Conservation (phyloP, 1,284 basidiomycete species). For the Apiotrichum domesticum region DNA sequence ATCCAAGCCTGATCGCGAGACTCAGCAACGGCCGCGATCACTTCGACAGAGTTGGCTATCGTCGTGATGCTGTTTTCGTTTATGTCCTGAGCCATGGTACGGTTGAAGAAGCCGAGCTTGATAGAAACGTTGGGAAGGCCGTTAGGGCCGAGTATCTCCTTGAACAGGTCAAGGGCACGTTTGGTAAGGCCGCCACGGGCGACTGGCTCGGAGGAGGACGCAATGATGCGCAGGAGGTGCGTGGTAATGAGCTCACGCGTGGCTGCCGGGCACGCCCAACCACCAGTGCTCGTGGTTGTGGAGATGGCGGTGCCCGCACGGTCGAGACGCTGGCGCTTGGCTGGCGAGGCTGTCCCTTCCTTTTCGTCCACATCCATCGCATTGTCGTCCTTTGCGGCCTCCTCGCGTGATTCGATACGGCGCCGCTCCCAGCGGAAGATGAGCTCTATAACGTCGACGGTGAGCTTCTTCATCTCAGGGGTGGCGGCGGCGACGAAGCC, state of each 20-base stretch:
- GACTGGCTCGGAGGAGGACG: constrained; percentile 65
- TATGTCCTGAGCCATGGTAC: constrained; percentile 77
- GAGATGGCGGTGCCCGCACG: constrained; percentile 48
- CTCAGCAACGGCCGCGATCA: constrained; percentile 77
- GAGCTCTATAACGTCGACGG: constrained; percentile 76
- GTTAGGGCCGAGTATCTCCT: constrained; percentile 69
- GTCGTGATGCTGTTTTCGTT: constrained; percentile 62
- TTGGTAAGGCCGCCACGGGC: constrained; percentile 61
- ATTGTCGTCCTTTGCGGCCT: constrained; percentile 24
- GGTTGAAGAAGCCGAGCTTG: constrained; percentile 81
- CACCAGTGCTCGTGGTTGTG: constrained; percentile 38
- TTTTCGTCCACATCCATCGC: constrained; percentile 45
- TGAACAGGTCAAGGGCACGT: constrained; percentile 73
- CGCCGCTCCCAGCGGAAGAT: constrained; percentile 80
- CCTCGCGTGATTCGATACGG: constrained; percentile 49
- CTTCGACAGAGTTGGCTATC: constrained; percentile 79
- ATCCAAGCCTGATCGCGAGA: constrained; percentile 86
- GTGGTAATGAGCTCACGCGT: constrained; percentile 87
- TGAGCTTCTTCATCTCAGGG: constrained; percentile 73
- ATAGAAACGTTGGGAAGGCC: constrained; percentile 93
- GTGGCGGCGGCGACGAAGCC: constrained; percentile 70
- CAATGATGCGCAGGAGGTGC: constrained; percentile 80
- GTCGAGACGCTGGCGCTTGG: constrained; percentile 49
- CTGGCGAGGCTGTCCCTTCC: constrained; percentile 29
- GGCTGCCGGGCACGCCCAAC: constrained; percentile 70